Conservation (phyloP, 768 basidiomycete species). For the Strobilomyces dryophilus region DNA sequence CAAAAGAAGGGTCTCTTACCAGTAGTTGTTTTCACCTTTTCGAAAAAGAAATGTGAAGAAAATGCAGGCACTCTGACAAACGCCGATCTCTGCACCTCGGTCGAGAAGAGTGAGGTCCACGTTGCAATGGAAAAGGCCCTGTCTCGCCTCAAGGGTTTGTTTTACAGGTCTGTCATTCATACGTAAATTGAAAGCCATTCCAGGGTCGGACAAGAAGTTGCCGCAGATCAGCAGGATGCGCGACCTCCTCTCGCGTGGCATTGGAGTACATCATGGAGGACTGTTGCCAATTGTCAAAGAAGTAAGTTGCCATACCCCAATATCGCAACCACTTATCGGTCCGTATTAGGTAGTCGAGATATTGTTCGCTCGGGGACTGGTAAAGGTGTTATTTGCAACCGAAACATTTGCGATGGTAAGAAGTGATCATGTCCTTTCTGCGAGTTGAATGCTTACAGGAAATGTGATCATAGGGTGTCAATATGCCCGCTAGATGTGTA, state of each 20-base stretch:
- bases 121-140: slow-evolving; percentile 90
- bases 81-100: slow-evolving; percentile 79
- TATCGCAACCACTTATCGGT: slow-evolving; percentile 3
- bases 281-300: slow-evolving; percentile 96
- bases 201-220: slow-evolving; percentile 86
- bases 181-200: slow-evolving; percentile 2
- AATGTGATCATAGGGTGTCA: slow-evolving; percentile 70
- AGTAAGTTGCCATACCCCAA: slow-evolving; percentile 38
- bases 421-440: neutral
- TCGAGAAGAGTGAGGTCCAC: slow-evolving; percentile 97
- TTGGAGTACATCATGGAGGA: slow-evolving; percentile 97
- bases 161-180: neutral
- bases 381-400: slow-evolving; percentile 96
- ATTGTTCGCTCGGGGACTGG: slow-evolving; percentile 89
- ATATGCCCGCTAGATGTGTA: slow-evolving; percentile 98
- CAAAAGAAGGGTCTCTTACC: slow-evolving; percentile 85
- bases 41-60: slow-evolving; percentile 96
- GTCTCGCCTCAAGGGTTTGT: slow-evolving; percentile 79
- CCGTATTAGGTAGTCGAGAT: slow-evolving; percentile 82
- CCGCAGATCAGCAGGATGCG: slow-evolving; percentile 92
- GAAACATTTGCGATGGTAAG: slow-evolving; percentile 98
- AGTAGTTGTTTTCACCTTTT: slow-evolving; percentile 95
- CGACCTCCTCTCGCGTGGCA: slow-evolving; percentile 85
- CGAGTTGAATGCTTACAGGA: slow-evolving; percentile 5
- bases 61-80: slow-evolving; percentile 88